Base-by-base conservation (phyloP, 2,329 filamentous ascomycete genomes). In the Aspergillus japonicus region DNA sequence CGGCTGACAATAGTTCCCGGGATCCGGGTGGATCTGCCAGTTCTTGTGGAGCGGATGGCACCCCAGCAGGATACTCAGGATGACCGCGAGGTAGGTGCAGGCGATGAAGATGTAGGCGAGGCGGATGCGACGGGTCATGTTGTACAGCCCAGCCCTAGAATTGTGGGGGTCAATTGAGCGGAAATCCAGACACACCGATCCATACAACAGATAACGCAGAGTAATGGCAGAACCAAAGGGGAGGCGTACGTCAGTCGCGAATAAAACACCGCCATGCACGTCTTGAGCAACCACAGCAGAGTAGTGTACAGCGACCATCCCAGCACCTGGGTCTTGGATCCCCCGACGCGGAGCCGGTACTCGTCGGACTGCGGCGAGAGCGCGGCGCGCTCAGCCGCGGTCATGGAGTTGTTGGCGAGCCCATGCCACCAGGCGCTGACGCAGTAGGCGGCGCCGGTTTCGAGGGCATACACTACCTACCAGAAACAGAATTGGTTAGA, bases 21-120 rank as follows among this genome's bases (percentile, higher is more conserved):
- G 85, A 31, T 87, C 71, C 0, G 85, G 85, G 55, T 80, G 74
- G 52, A 87, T 85, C 68, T 87, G 83, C 84, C 85, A 87, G 66
- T 84, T 83, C 44, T 78, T 78, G 26, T 74, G 63, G 56, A 87
- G 79, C 0, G 84, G 84, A 24, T 76, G 76, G 63, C 85, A 87
- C 7, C 79, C 78, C 3, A 83, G 73, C 14, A 85, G 76, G 39
- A 86, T 78, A 3, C 80, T 80, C 35, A 82, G 73, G 29, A 84
- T 71, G 5, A 80, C 80, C 0, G 76, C 76, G 29, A 86, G 57
- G 62, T 82, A 87, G 4, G 82, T 85, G 2, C 64, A 64, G 0
- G 73, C 73, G 35, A 87, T 77, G 39, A 85, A 64, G 3, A 66
- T 72, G 60, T 84, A 85, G 7, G 83, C 83, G 49, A 84, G 67